Conservation (phyloP, 23 red algal genomes). For the Gracilaria vermiculophylla region DNA sequence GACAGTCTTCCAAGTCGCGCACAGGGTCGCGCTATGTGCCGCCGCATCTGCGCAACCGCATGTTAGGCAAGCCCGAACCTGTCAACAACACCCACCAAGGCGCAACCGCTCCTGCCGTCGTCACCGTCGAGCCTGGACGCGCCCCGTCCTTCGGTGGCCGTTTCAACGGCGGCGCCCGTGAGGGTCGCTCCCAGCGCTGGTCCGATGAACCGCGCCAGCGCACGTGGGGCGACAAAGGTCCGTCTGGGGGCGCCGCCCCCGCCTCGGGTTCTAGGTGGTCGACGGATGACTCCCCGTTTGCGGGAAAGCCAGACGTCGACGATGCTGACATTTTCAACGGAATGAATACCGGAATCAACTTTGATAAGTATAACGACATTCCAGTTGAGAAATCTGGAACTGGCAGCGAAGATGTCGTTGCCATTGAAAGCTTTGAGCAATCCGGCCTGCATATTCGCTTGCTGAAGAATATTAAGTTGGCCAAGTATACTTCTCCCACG, state of each 20-base stretch:
- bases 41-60: constrained; percentile 59
- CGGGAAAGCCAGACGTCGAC: constrained; percentile 39
- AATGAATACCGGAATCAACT: constrained; percentile 98
- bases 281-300: constrained; percentile 69
- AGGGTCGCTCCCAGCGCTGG: constrained; percentile 35
- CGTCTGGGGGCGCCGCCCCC: background rate
- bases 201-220: constrained; percentile 24
- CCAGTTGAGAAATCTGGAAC: constrained; percentile 94
- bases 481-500: constrained; percentile 91
- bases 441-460: constrained; percentile 77
- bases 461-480: constrained; percentile 85
- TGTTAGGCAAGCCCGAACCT: constrained; percentile 5
- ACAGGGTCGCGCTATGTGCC: constrained; percentile 66
- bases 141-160: background rate
- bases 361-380: constrained; percentile 99
- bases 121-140: background rate
- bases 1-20: background rate
- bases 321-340: constrained; percentile 74
- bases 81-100: background rate
- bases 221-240: constrained; percentile 67
- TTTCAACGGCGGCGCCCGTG: background rate
- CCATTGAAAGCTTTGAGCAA: constrained; percentile 75
- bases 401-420: constrained; percentile 34
- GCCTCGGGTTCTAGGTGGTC: constrained; percentile 29
- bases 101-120: background rate